Percentiles rank a stretch among this genome's conserved stretches.
These are phyloP conservation scores for Amoeboradix gromovi DNA, from an alignment of 371 early-diverging fungal genomes.

Conservation along the genomic window DNA sequence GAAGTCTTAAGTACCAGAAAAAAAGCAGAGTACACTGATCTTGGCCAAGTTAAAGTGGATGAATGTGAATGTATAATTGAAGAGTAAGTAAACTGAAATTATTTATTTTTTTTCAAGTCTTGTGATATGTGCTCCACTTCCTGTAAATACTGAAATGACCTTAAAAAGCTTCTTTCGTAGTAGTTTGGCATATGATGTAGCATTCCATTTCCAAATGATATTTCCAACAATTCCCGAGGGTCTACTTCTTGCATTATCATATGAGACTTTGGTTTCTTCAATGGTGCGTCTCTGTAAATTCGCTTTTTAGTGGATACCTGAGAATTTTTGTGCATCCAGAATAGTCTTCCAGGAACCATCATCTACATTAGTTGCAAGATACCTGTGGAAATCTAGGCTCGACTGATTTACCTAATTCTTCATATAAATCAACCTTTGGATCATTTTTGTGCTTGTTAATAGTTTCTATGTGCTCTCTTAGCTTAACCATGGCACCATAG, in stretches of 20 bases:
- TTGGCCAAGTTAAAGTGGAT: neutral
- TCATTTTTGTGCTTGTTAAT: neutral
- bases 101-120: too few relatives aligned
- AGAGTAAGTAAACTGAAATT: neutral
- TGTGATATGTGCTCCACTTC: neutral
- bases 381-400: neutral
- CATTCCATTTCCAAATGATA: neutral
- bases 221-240: neutral
- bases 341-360: neutral
- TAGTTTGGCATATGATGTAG: neutral
- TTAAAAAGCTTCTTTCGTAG: neutral
- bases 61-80: neutral
- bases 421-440: neutral
- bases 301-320: neutral
- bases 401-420: neutral
- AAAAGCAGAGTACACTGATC: neutral
- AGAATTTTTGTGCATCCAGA: neutral
- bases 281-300: neutral
- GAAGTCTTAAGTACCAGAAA: neutral
- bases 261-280: neutral
- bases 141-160: neutral
- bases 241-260: neutral
- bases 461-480: neutral
- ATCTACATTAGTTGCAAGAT: neutral
- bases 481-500: neutral